Conservation (phyloP, 192 early-diverging fungal species). For the Coemansia sp. region DNA sequence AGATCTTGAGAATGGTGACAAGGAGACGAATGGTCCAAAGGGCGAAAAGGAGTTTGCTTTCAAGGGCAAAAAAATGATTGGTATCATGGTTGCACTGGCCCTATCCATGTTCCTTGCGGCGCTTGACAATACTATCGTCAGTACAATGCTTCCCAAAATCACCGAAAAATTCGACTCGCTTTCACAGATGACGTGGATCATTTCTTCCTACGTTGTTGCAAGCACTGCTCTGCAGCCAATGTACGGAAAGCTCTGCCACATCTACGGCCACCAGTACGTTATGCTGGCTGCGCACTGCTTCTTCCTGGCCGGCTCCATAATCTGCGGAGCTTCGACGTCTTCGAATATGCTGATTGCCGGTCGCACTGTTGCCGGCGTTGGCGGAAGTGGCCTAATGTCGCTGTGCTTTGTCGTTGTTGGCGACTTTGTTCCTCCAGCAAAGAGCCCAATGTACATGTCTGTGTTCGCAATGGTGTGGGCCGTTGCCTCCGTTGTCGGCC, state of each 20-base stretch:
- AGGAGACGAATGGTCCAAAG: not conserved
- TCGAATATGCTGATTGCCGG: slow-evolving; percentile 70
- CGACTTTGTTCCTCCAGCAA: slow-evolving; percentile 61
- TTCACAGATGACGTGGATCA: slow-evolving; percentile 73
- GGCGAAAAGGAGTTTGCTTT: slow-evolving; percentile 14
- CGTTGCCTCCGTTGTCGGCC: slow-evolving; percentile 59
- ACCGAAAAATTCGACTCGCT: slow-evolving; percentile 61
- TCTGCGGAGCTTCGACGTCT: slow-evolving; percentile 57
- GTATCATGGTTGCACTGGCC: slow-evolving; percentile 38
- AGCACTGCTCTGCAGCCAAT: slow-evolving; percentile 76
- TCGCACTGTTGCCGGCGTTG: slow-evolving; percentile 66
- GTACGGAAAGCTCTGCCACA: slow-evolving; percentile 78
- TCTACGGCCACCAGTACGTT: slow-evolving; percentile 70
- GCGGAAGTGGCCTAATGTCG: slow-evolving; percentile 68
- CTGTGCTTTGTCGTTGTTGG: slow-evolving; percentile 65
- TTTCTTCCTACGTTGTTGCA: slow-evolving; percentile 64
- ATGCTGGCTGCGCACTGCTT: slow-evolving; percentile 56
- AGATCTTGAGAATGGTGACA: slow-evolving; percentile 16
- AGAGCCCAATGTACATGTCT: slow-evolving; percentile 62
- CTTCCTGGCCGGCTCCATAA: slow-evolving; percentile 57
- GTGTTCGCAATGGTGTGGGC: slow-evolving; percentile 60
- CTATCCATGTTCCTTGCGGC: slow-evolving; percentile 62
- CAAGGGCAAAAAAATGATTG: slow-evolving; percentile 38
- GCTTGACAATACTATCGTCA: slow-evolving; percentile 67
- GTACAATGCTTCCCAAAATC: slow-evolving; percentile 62